A percentile compares a stretch with the other conserved stretches of the same genome.
Evolutionary conservation across 257 asterid species (phyloP).

Genomic region (Phtheirospermum japonicum): DNA sequence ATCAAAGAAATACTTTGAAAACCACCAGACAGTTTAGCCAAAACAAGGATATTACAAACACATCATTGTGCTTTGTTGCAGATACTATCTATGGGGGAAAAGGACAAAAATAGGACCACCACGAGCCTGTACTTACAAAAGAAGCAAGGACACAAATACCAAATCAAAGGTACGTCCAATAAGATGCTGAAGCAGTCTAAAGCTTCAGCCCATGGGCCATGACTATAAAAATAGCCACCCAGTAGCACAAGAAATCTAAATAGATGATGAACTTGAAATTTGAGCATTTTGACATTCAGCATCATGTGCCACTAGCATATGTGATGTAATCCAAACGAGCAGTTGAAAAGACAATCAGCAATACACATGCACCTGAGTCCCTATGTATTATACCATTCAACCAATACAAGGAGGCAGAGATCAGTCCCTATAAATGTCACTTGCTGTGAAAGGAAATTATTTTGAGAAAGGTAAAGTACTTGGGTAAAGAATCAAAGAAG

Average conservation of each 20-base stretch:
- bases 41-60: constrained; percentile 2
- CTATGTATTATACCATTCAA: not conserved
- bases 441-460: constrained; percentile 4
- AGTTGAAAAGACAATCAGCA: not conserved
- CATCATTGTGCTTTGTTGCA: constrained; percentile 1
- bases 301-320: constrained; percentile 2
- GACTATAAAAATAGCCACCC: not conserved
- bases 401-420: constrained; percentile 15
- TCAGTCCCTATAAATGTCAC: not conserved
- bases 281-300: constrained; percentile 24
- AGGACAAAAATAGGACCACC: constrained; percentile 7
- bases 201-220: not conserved
- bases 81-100: not conserved
- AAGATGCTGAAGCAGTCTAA: constrained; percentile 3
- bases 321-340: not conserved
- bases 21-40: not conserved
- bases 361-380: constrained; percentile 4
- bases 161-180: not conserved
- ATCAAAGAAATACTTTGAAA: constrained; percentile 1
- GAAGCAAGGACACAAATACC: not conserved
- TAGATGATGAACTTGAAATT: not conserved
- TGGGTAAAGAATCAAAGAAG: not conserved
- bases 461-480: constrained; percentile 2
- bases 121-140: constrained; percentile 5
- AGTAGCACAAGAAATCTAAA: constrained; percentile 1